Evolutionary conservation across 78 protist species (phyloP), one percentile per base, ranked within the genome.

Genomic region (Dictyostelium purpureum): DNA sequence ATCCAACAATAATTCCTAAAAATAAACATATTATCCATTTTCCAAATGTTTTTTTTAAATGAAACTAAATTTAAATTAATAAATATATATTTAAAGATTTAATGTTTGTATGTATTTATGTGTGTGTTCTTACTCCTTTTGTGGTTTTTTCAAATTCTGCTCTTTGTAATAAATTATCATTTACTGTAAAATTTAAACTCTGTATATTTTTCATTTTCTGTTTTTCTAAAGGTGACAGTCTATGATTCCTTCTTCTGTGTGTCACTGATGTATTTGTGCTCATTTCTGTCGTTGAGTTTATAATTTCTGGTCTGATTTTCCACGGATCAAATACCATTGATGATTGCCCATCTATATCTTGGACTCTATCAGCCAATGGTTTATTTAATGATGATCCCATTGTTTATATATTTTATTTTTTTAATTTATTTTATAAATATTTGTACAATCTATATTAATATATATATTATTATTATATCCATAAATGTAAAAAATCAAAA

Each of bases 41-140:
- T 57, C 91, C 91, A 54, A 85, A 73, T 57, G 91, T 85, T 45
- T 85, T 85, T 45, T 85, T 31, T n/a, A 85, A 43, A 59, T 85
- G 91, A 61, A 51, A 37, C 89, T 80, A 35, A 28, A 21, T 26
- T 0, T 28, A 16, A 56, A 38, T 56, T 6, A 63, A 31, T 63
- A 26, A 33, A 31, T 11, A 63, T 14, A 63, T 10, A 63, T 26
- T 4, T 26, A 4, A 31, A 33, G 2, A n/a, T n/a, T n/a, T n/a
- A n/a, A n/a, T n/a, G n/a, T n/a, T n/a, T n/a, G n/a, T n/a, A n/a
- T n/a, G n/a, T n/a, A n/a, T n/a, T n/a, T 6, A 74, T 24, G 7
- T 0, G 16, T 33, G 1, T 9, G 37, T 52, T 0, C 37, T 19
- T 82, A 67, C 79, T 6, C 69, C 56, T 57, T 65, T 70, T 33